Conservation (phyloP, 176 grass and related monocot species). For the Paspalum vaginatum region DNA sequence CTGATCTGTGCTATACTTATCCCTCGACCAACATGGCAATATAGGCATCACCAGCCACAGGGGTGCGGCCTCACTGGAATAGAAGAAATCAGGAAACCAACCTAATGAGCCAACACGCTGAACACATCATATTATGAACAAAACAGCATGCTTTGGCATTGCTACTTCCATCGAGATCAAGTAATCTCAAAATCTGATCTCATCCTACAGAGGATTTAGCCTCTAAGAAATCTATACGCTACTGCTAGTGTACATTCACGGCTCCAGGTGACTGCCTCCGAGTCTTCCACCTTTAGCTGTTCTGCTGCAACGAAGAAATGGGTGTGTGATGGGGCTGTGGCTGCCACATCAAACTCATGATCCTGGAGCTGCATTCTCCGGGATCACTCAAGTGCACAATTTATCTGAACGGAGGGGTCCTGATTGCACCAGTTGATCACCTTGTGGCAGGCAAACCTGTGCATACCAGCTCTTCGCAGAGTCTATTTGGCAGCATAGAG, state of each 20-base stretch:
- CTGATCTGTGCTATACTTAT: slow-evolving; percentile 7
- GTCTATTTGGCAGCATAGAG: slow-evolving; percentile 88
- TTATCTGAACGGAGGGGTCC: neutral
- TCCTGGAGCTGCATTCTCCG: slow-evolving; percentile 3
- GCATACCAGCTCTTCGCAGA: neutral
- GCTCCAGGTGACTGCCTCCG: neutral
- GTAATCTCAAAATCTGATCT: neutral
- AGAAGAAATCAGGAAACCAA: neutral
- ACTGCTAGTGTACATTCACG: neutral
- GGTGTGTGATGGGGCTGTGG: neutral
- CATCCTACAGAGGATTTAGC: neutral
- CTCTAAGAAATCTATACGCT: neutral
- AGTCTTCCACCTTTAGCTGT: neutral
- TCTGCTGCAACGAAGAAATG: slow-evolving; percentile 14
- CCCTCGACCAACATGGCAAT: slow-evolving; percentile 19
- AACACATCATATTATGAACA: slow-evolving; percentile 30
- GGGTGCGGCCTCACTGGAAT: slow-evolving; percentile 20
- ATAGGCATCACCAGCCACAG: neutral
- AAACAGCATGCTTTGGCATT: slow-evolving; percentile 23
- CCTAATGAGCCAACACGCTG: slow-evolving; percentile 25
- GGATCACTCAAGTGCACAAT: neutral
- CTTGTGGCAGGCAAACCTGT: neutral
- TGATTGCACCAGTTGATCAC: neutral
- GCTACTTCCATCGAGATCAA: slow-evolving; percentile 8
- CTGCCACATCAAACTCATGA: neutral